Conservation (phyloP, 1,284 basidiomycete genomes). For the Apiotrichum veenhuisii region DNA sequence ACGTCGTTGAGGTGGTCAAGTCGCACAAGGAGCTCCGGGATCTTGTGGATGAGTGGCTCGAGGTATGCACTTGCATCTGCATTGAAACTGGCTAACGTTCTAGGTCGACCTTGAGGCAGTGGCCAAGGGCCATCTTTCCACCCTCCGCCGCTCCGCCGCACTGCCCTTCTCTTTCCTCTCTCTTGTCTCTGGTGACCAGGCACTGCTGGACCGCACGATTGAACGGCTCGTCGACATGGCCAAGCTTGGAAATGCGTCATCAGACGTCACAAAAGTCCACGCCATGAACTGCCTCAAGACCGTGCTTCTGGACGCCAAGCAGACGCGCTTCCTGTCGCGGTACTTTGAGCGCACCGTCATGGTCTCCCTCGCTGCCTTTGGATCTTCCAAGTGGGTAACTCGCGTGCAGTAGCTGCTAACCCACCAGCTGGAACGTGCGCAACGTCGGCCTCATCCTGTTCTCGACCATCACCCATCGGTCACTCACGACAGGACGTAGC, state of each 20-base stretch:
- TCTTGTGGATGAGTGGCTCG: conserved; percentile 37
- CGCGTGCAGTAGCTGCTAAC: neutral
- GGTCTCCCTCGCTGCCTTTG: conserved; percentile 41
- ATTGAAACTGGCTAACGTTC: neutral
- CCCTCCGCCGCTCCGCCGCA: conserved; percentile 47
- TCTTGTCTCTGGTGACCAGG: conserved; percentile 32
- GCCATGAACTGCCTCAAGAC: conserved; percentile 48
- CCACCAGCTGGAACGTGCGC: conserved; percentile 47
- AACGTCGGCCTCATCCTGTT: conserved; percentile 49
- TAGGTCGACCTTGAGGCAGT: conserved; percentile 40
- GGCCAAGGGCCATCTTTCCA: conserved; percentile 38
- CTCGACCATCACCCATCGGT: conserved; percentile 42
- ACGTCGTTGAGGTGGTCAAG: conserved; percentile 34
- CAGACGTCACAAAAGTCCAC: conserved; percentile 45
- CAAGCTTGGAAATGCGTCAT: conserved; percentile 27
- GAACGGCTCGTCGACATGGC: conserved; percentile 32
- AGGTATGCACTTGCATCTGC: conserved; percentile 20
- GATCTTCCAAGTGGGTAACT: conserved; percentile 39
- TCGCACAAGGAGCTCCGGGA: conserved; percentile 10
- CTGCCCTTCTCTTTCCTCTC: conserved; percentile 45
- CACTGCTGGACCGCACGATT: conserved; percentile 33
- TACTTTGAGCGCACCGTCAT: conserved; percentile 45
- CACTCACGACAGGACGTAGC: conserved; percentile 27
- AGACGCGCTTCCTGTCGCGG: conserved; percentile 30
- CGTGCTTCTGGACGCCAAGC: conserved; percentile 45